Evolutionary conservation across 352 stramenopile genomes (phyloP).

Genomic region (Saprolegnia parasitica): DNA sequence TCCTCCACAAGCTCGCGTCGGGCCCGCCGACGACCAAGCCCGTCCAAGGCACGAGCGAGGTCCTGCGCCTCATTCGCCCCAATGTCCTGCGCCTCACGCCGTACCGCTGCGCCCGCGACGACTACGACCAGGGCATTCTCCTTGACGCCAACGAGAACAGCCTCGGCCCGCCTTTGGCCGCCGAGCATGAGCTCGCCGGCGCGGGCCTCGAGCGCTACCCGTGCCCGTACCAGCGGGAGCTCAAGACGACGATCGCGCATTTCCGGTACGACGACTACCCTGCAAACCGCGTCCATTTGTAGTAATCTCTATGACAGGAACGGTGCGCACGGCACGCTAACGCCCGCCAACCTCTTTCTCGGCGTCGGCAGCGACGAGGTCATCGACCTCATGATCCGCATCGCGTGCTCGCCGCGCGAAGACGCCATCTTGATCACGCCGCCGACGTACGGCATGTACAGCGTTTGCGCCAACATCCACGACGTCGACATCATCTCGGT

Average conservation of each 20-base stretch:
- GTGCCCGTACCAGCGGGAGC: constrained; percentile 89
- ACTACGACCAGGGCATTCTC: constrained; percentile 92
- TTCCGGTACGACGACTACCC: constrained; percentile 48
- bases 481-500: constrained; percentile 93
- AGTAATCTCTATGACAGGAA: constrained; percentile 57
- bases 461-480: constrained; percentile 97
- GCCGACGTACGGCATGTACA: constrained; percentile 99
- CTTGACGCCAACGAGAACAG: constrained; percentile 99
- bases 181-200: constrained; percentile 58
- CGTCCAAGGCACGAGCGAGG: neutral
- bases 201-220: constrained; percentile 93
- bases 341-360: constrained; percentile 93
- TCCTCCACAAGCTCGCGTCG: constrained; percentile 24
- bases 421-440: constrained; percentile 95
- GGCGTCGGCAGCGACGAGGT: constrained; percentile 98
- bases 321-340: constrained; percentile 43
- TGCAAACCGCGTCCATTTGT: neutral
- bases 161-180: constrained; percentile 83
- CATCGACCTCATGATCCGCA: constrained; percentile 97
- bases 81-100: constrained; percentile 96
- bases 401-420: constrained; percentile 91
- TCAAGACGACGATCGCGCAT: constrained; percentile 90
- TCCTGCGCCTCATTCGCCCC: constrained; percentile 88
- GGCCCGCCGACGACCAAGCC: neutral
- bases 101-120: constrained; percentile 96